These are phyloP conservation scores for Ogataea kodamae DNA, from an alignment of 805 yeast species.

Conservation along the genomic window DNA sequence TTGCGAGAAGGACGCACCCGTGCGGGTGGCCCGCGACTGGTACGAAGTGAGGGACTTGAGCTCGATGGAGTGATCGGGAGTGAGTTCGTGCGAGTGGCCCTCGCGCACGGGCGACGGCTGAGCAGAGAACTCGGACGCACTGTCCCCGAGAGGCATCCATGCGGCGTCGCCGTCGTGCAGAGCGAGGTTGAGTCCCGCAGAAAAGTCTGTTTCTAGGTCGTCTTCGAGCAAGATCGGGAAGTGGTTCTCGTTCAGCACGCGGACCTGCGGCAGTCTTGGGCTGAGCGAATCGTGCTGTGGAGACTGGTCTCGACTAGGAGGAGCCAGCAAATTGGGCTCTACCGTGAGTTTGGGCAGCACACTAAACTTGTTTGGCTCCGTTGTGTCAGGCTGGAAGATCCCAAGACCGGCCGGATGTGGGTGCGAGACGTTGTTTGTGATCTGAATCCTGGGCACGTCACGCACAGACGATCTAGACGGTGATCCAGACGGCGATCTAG, in stretches of 20 bases:
- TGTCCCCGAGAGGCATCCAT: slow-evolving; percentile 23
- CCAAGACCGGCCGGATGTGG: no score
- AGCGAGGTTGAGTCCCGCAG: slow-evolving; percentile 22
- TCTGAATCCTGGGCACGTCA: no score
- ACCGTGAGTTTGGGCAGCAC: slow-evolving; percentile 8
- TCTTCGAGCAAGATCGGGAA: slow-evolving; percentile 13
- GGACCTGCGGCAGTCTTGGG: slow-evolving; percentile 3
- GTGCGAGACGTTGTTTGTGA: no score
- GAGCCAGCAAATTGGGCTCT: slow-evolving; percentile 2
- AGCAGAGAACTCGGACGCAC: background rate
- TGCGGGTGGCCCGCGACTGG: background rate
- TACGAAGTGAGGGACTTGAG: slow-evolving; percentile 1
- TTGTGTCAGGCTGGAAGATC: no score
- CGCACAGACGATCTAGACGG: no score
- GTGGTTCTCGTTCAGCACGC: slow-evolving; percentile 1
- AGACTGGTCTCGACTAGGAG: no score
- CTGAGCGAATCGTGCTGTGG: no score
- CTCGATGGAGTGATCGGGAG: slow-evolving; percentile 1
- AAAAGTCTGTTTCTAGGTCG: slow-evolving; percentile 19
- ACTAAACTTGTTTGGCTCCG: no score
- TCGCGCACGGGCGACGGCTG: slow-evolving; percentile 1
- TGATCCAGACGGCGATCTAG: no score
- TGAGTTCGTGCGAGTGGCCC: slow-evolving; percentile 4
- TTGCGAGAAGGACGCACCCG: slow-evolving; percentile 10
- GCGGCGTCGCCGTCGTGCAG: slow-evolving; percentile 18